Conservation (phyloP, 2,329 filamentous ascomycete species). For the Lasiodiplodia sp. region DNA sequence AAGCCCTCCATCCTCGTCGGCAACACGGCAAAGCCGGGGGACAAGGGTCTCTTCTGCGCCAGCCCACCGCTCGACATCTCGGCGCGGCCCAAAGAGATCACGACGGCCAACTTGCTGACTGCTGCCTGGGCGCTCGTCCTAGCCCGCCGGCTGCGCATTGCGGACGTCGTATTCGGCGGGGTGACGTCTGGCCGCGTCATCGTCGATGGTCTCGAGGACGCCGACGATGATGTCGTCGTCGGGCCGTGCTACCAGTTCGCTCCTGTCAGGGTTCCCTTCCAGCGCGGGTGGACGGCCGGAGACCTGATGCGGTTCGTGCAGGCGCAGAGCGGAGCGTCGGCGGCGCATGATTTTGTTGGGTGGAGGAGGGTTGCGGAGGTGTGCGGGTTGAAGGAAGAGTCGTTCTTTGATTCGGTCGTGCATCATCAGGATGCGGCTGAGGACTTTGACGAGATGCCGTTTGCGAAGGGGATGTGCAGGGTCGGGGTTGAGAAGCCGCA, state of each 20-base stretch:
- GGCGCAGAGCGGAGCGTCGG: conserved; percentile 43
- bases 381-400: conserved; percentile 44
- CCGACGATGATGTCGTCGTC: conserved; percentile 65
- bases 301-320: conserved; percentile 47
- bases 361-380: conserved; percentile 44
- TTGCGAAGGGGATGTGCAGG: conserved; percentile 42
- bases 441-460: conserved; percentile 60
- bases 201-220: no score
- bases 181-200: no score
- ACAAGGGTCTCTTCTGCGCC: conserved; percentile 35
- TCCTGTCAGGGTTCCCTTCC: conserved; percentile 62
- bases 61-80: conserved; percentile 43
- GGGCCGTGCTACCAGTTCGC: conserved; percentile 74
- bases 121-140: conserved; percentile 71
- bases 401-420: conserved; percentile 49
- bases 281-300: conserved; percentile 52
- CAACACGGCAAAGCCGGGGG: conserved; percentile 51
- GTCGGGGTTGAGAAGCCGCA: conserved; percentile 66
- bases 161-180: conserved; percentile 67
- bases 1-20: conserved; percentile 45
- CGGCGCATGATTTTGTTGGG: conserved; percentile 47
- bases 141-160: conserved; percentile 57
- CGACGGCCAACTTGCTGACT: conserved; percentile 70
- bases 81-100: conserved; percentile 61
- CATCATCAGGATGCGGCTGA: conserved; percentile 53